phyloP scores from a whole-genome alignment of 805 yeast species.

The Zygoascus tannicola region DNA sequence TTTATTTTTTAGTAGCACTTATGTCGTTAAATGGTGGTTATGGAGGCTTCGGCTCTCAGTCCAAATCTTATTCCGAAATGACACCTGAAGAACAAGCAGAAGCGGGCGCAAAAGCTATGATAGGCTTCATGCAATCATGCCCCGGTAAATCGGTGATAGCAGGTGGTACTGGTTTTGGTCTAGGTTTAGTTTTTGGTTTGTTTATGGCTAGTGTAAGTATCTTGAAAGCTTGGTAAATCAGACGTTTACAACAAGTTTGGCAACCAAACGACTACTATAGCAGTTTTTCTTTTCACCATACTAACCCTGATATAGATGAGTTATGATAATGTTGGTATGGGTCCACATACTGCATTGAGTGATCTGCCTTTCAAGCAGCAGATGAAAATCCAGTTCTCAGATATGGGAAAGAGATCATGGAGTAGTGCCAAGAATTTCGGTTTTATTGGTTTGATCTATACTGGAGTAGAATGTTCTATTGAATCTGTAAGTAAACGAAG shows the following conservation, averaged over 20 bases:
- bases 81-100: constrained; percentile 90
- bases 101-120: constrained; percentile 75
- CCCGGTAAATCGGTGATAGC: constrained; percentile 90
- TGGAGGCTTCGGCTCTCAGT: background rate
- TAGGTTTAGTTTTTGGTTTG: constrained; percentile 92
- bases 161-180: constrained; percentile 87
- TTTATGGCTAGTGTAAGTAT: constrained; percentile 52
- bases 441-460: constrained; percentile 78
- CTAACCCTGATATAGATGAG: constrained; percentile 51
- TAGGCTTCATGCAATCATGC: constrained; percentile 79
- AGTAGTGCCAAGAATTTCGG: constrained; percentile 91
- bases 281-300: too few relatives aligned
- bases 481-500: constrained; percentile 57
- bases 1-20: background rate
- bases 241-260: too few relatives aligned
- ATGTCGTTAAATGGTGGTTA: background rate
- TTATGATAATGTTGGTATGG: constrained; percentile 59
- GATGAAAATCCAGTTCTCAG: constrained; percentile 79
- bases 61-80: constrained; percentile 50
- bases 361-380: constrained; percentile 90
- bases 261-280: background rate
- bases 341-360: constrained; percentile 48
- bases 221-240: background rate
- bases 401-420: constrained; percentile 86
- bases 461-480: constrained; percentile 86